phyloP scores from a whole-genome alignment of 768 basidiomycete genomes.

The Multifurca ochricompacta region DNA sequence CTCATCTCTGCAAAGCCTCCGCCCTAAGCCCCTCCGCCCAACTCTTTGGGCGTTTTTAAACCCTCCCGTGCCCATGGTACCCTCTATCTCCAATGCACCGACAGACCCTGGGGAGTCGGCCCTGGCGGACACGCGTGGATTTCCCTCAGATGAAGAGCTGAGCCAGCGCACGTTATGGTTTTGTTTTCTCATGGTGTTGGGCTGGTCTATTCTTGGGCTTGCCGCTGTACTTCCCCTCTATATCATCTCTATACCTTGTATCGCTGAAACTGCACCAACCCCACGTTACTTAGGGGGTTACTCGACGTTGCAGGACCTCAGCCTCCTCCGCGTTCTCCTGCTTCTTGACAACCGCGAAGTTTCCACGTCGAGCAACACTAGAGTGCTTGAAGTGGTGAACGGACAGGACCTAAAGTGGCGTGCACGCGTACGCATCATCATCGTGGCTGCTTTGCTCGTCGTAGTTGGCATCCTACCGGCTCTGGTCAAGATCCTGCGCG shows the following conservation, averaged over 20 bases:
- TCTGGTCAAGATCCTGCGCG: conserved; percentile 53
- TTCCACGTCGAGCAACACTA: conserved; percentile 27
- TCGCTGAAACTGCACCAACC: conserved; percentile 41
- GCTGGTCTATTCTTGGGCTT: conserved; percentile 63
- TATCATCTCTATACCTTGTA: conserved; percentile 59
- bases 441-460: conserved; percentile 55
- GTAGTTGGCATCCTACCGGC: conserved; percentile 59
- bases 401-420: conserved; percentile 34
- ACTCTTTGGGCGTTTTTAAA: conserved; percentile 61
- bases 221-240: conserved; percentile 70
- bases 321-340: conserved; percentile 63
- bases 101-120: conserved; percentile 45
- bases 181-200: conserved; percentile 51
- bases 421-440: conserved; percentile 56
- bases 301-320: conserved; percentile 67
- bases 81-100: conserved; percentile 47
- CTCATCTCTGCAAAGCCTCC: conserved; percentile 37
- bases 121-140: conserved; percentile 44
- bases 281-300: conserved; percentile 48
- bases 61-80: conserved; percentile 61
- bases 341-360: conserved; percentile 41
- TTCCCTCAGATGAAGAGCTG: conserved; percentile 71
- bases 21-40: conserved; percentile 52
- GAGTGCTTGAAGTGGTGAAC: conserved; percentile 32
- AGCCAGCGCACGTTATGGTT: conserved; percentile 65